Conservation (phyloP, 495 filamentous ascomycete species). For the Melanomma pulvis-pyrius region DNA sequence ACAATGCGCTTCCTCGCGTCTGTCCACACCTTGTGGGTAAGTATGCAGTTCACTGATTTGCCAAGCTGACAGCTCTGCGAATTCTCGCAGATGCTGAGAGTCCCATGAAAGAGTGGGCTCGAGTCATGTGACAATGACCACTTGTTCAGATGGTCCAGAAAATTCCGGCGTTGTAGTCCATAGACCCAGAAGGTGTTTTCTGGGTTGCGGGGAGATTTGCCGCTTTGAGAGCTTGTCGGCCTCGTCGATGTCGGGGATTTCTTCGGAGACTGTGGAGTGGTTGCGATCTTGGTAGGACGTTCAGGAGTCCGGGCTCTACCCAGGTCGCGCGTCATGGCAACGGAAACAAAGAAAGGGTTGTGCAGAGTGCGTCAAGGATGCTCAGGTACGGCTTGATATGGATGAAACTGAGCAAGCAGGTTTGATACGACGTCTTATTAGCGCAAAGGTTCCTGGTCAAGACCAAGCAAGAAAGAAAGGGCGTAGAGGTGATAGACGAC, state of each 20-base stretch:
- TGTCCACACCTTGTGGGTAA: not conserved
- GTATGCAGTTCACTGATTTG: slow-evolving; percentile 15
- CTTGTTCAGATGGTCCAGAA: not conserved
- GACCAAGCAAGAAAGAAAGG: not conserved
- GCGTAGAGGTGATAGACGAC: not conserved
- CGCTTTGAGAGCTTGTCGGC: not conserved
- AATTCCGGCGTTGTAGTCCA: not conserved
- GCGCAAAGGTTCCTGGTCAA: not conserved
- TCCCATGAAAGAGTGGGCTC: slow-evolving; percentile 12
- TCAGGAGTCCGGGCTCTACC: not conserved
- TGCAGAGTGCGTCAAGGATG: not conserved
- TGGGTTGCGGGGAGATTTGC: slow-evolving; percentile 16
- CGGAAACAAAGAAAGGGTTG: no score
- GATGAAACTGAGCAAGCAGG: not conserved
- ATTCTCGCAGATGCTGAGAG: not conserved
- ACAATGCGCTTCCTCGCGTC: slow-evolving; percentile 7
- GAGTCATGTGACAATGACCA: slow-evolving; percentile 16
- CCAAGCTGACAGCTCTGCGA: slow-evolving; percentile 7
- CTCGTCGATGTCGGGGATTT: slow-evolving; percentile 4
- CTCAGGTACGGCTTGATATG: not conserved
- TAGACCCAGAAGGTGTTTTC: slow-evolving; percentile 3
- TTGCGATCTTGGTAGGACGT: not conserved
- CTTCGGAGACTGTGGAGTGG: slow-evolving; percentile 3
- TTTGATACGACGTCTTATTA: no score
- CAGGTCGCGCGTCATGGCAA: not conserved